Percentiles rank a stretch among this genome's conserved stretches.
Evolutionary conservation across 2,329 filamentous ascomycete genomes (phyloP).

Genomic region (Sordariomycetes sp.): DNA sequence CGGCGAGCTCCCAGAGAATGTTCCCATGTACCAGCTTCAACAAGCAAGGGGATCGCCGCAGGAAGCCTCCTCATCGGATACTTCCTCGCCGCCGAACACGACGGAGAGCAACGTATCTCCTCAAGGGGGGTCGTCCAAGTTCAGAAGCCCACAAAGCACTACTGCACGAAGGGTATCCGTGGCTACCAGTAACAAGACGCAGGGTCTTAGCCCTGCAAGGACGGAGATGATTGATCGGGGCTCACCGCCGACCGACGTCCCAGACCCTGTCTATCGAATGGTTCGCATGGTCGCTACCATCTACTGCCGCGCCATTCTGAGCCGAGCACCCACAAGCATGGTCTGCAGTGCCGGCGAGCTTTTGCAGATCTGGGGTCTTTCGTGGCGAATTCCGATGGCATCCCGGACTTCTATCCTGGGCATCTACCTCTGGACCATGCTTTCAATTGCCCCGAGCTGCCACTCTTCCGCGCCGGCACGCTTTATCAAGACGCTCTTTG

Average conservation of each 20-base stretch:
- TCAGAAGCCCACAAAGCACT: conserved; percentile 4
- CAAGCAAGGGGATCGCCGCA: conserved; percentile 4
- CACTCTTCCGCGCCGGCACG: conserved; percentile 28
- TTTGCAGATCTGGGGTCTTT: conserved; percentile 32
- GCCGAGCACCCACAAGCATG: conserved; percentile 29
- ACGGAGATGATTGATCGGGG: conserved; percentile 1
- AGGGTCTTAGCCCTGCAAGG: not conserved
- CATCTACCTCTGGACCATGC: conserved; percentile 37
- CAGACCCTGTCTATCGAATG: conserved; percentile 36
- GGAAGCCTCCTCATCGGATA: conserved; percentile 3
- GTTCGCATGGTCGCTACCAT: conserved; percentile 36
- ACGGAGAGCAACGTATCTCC: not conserved
- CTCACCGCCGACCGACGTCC: conserved; percentile 5
- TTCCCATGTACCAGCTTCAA: conserved; percentile 7
- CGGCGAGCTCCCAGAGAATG: conserved; percentile 17
- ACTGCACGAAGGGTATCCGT: not conserved
- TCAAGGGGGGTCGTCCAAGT: conserved; percentile 4
- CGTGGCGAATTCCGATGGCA: conserved; percentile 36
- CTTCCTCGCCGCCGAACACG: not conserved
- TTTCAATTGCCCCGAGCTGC: conserved; percentile 30
- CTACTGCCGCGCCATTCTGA: conserved; percentile 35
- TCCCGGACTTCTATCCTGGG: conserved; percentile 37
- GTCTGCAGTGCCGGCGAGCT: conserved; percentile 30
- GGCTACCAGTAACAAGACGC: not conserved
- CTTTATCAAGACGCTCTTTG: conserved; percentile 35